phyloP scores from a whole-genome alignment of 345 rosid species.

The Schrenkiella parvula region DNA sequence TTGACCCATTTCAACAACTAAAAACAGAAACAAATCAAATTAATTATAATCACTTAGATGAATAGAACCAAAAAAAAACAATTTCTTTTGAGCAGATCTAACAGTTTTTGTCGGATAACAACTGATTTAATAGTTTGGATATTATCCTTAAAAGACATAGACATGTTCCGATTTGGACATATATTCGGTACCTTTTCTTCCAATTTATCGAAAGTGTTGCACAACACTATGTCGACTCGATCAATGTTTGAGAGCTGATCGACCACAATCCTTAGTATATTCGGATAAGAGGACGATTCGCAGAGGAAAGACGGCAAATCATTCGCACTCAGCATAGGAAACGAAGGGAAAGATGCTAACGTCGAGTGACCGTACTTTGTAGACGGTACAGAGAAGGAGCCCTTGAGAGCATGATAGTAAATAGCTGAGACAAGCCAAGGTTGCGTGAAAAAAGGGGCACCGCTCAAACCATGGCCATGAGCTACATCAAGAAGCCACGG shows the following conservation, averaged over 20 bases:
- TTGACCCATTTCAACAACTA: constrained; percentile 42
- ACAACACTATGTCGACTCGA: constrained; percentile 31
- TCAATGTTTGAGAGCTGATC: constrained; percentile 36
- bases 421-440: constrained; percentile 40
- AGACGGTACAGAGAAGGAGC: constrained; percentile 21
- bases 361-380: constrained; percentile 23
- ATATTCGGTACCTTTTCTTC: constrained; percentile 39
- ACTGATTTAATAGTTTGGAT: not conserved
- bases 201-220: constrained; percentile 41
- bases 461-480: constrained; percentile 27
- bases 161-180: not conserved
- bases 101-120: not conserved
- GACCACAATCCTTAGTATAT: not conserved
- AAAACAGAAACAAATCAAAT: not conserved
- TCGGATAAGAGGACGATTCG: constrained; percentile 21
- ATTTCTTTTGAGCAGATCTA: not conserved
- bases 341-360: constrained; percentile 36
- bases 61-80: not conserved
- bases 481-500: constrained; percentile 57
- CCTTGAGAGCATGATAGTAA: constrained; percentile 35
- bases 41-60: not conserved
- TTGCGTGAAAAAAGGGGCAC: constrained; percentile 47
- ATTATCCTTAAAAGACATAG: not conserved
- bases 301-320: constrained; percentile 45
- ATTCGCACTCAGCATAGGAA: constrained; percentile 27